phyloP scores from a whole-genome alignment of 1,284 basidiomycete species.

The Rhodotorula sp. region DNA sequence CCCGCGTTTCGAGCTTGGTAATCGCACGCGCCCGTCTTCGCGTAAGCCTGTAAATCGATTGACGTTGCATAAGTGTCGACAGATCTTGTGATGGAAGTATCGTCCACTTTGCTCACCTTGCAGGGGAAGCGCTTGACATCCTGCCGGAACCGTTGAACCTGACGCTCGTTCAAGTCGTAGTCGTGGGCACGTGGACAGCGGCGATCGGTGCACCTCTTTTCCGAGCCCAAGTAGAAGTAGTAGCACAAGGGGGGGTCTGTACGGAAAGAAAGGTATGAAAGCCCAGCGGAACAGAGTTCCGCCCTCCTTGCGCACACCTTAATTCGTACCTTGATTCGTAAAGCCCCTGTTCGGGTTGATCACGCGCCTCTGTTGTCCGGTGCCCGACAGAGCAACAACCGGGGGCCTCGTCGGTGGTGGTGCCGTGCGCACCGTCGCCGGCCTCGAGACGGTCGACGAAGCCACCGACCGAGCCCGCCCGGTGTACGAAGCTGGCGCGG shows the following conservation, averaged over 20 bases:
- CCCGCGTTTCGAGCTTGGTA: no score
- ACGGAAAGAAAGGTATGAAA: background rate
- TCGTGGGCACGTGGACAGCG: background rate
- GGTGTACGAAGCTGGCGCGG: background rate
- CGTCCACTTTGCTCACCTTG: background rate
- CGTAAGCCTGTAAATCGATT: no score
- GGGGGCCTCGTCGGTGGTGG: no score
- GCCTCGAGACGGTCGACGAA: background rate
- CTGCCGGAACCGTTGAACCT: background rate
- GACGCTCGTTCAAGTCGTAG: background rate
- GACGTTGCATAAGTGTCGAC: no score
- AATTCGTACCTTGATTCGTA: background rate
- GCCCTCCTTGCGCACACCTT: no score
- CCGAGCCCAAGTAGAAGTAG: background rate
- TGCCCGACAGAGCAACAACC: no score
- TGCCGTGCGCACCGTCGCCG: no score
- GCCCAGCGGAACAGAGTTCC: background rate
- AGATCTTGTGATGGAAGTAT: no score
- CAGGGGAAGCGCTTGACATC: background rate
- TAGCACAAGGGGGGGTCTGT: slow-evolving; percentile 1
- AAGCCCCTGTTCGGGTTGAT: slow-evolving; percentile 1
- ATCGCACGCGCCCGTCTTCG: background rate
- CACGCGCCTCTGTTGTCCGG: background rate
- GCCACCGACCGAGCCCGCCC: background rate
- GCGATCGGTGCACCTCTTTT: background rate